Base-by-base conservation (phyloP, 805 yeast genomes). In the Sugiyamaella valdiviana region DNA sequence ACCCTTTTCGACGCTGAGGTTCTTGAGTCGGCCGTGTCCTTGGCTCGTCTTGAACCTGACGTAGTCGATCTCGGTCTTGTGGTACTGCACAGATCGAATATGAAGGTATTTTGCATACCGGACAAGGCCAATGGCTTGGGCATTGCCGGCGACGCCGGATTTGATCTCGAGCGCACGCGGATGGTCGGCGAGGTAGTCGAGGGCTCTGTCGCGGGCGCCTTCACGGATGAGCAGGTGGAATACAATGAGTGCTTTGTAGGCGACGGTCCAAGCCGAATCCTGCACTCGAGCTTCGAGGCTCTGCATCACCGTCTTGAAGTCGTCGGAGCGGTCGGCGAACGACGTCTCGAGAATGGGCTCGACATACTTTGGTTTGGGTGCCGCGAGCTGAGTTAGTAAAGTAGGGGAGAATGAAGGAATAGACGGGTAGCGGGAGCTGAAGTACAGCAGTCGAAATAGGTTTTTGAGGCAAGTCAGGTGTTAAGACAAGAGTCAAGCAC, bases 321-420 rank as follows among this genome's bases (percentile, higher is more conserved):
- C 77, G 16, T 76, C 80, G 53, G 81, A 75, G 51, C 70, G 74
- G 26, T 76, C 76, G 44, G 73, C 72, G 44, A 76, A 74, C 1
- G 89, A 83, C 23, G 84, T 74, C 73, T 80, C 75, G 26, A 93
- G 73, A 45, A 93, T 87, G 1, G 98, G 98, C 69, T 91, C 98
- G 46, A 93, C 80, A 63, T 93, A 93, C 65, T 93, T 93, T 36
- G 95, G 84, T 68, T 93, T 93, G 5, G 99, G 99, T n/a, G 98
- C 96, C 9, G 98, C 98, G 69, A 87, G 77, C 79, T 71, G 58
- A 23, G 42, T 39, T 40, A 41, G 39, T 26, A 26, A 3, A 4
- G 10, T 5, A n/a, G 32, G 3, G 14, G 3, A 6, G 32, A 10
- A 26, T 12, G 32, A 26, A 2, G 14, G 14, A 26, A 26, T 3